Evolutionary conservation across 192 early-diverging fungal genomes (phyloP).

Genomic region (Pilaira anomala): DNA sequence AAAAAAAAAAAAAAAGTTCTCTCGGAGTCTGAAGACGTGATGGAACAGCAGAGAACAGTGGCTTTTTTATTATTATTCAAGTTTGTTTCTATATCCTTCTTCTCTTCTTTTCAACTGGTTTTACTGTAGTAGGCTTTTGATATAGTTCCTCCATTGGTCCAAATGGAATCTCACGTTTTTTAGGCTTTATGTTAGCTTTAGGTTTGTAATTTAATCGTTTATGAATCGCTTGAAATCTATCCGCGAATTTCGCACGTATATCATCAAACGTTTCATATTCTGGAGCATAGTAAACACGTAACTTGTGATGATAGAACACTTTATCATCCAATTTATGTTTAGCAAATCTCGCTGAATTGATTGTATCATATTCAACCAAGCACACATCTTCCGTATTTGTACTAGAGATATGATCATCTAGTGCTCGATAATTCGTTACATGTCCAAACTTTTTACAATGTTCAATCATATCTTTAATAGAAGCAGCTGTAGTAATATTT

Average conservation of each 20-base stretch:
- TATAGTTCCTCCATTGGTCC: background rate
- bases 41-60: too few relatives aligned
- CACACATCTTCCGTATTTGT: constrained; percentile 33
- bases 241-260: constrained; percentile 38
- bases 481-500: constrained; percentile 27
- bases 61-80: too few relatives aligned
- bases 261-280: constrained; percentile 43
- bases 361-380: constrained; percentile 24
- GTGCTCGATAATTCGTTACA: constrained; percentile 8
- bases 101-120: background rate
- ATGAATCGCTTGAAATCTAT: constrained; percentile 28
- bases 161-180: too few relatives aligned
- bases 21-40: too few relatives aligned
- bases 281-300: constrained; percentile 40
- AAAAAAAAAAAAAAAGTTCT: too few relatives aligned
- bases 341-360: constrained; percentile 29
- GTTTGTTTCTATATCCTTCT: background rate
- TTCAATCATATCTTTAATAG: constrained; percentile 19
- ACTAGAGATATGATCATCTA: constrained; percentile 25
- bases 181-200: background rate
- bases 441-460: constrained; percentile 15
- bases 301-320: constrained; percentile 30
- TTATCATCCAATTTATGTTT: constrained; percentile 41
- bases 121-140: background rate
- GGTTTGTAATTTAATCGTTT: background rate